Base-by-base conservation (phyloP, 768 basidiomycete species). In the Pleurotus citrinopileatus region DNA sequence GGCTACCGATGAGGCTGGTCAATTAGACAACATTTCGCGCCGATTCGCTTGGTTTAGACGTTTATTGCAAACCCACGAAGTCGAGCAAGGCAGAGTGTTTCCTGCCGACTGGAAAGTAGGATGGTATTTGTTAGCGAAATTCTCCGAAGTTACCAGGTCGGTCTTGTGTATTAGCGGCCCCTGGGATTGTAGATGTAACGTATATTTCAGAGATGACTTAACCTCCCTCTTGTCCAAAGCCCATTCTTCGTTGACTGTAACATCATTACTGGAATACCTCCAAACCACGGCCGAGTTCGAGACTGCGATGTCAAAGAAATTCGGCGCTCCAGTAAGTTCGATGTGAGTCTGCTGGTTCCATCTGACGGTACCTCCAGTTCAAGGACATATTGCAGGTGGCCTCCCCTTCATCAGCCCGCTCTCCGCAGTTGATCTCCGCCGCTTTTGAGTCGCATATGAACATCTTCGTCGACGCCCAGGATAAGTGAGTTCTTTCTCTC, bases 31-130 rank as follows among this genome's bases (percentile, higher is more conserved):
- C 59, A 78, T 97, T 4, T 84, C 92, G 0, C 77, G 97, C 13
- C 82, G 97, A 37, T 98, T 93, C 61, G 92, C 94, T 3, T 99
- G 95, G 94, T 98, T 98, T 71, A 78, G 89, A 19, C 82, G 95
- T 25, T 68, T 94, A 26, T 71, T 99, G 19, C 84, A 87, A 54
- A 84, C 82, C 4, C 91, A 97, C 66, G 95, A 98, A 60, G 79
- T 90, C 6, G 95, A 97, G 60, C 86, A 89, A 57, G 88, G 87
- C 0, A 74, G 82, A 12, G 81, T 91, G 1, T 97, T 98, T 66
- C 94, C 97, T 3, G 65, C 78, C 0, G 82, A 84, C 38, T 99
- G 97, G 97, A 86, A 76, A 54, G 89, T 95, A 26, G 86, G 84
- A 2, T 89, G 91, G 80, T 76, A 84, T 67, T 72, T 99, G 34